These are phyloP conservation scores for Glutinoglossum americanum DNA, from an alignment of 495 filamentous ascomycete species.

Conservation along the genomic window DNA sequence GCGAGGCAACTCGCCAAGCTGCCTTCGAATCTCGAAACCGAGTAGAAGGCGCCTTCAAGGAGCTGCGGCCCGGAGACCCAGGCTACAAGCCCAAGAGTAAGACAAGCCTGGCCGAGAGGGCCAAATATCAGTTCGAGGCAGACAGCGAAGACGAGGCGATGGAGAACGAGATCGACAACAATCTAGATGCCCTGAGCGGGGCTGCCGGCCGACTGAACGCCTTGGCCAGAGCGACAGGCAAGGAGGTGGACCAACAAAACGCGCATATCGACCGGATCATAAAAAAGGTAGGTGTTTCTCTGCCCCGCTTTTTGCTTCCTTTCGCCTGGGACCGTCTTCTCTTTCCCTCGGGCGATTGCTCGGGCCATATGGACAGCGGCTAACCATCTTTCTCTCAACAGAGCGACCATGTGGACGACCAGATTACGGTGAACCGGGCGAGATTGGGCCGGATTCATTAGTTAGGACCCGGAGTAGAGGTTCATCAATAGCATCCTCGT, in stretches of 20 bases:
- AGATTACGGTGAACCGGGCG: conserved; percentile 45
- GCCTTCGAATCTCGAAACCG: conserved; percentile 35
- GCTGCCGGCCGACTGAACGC: conserved; percentile 41
- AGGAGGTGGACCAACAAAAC: conserved; percentile 58
- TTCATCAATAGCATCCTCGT: background rate
- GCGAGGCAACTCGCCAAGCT: conserved; percentile 44
- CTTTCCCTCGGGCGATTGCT: too few species aligned
- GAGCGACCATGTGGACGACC: conserved; percentile 51
- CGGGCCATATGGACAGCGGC: too few species aligned
- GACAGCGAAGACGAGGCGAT: conserved; percentile 56
- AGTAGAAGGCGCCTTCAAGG: conserved; percentile 37
- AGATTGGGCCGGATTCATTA: conserved; percentile 39
- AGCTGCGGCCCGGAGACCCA: conserved; percentile 20
- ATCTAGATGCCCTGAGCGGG: conserved; percentile 35
- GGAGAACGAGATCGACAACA: conserved; percentile 51
- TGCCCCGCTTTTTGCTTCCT: background rate
- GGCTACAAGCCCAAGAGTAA: conserved; percentile 13
- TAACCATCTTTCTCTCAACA: conserved; percentile 11
- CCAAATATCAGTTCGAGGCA: conserved; percentile 61
- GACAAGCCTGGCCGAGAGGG: conserved; percentile 38
- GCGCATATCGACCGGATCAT: conserved; percentile 49
- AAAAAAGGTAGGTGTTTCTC: conserved; percentile 32
- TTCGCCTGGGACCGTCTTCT: too few species aligned
- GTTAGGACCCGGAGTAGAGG: background rate
- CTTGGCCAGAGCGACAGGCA: conserved; percentile 45